phyloP scores from a whole-genome alignment of 1,284 basidiomycete genomes.

The Acaromyces ingoldii region DNA sequence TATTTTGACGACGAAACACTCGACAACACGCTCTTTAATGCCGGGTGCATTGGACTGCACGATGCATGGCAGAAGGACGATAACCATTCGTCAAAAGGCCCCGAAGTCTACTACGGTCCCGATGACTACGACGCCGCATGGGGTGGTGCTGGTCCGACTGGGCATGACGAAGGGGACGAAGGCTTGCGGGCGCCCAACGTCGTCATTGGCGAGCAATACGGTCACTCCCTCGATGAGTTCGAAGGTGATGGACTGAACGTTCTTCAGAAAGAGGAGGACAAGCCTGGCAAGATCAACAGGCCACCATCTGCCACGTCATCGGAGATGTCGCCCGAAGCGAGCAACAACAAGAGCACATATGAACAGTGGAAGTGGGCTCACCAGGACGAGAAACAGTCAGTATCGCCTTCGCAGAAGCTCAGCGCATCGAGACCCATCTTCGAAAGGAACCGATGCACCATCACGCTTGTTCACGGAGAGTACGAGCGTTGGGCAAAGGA shows the following conservation, averaged over 20 bases:
- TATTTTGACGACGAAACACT: constrained; percentile 25
- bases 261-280: constrained; percentile 16
- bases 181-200: constrained; percentile 12
- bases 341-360: background rate
- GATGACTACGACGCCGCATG: background rate
- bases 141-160: constrained; percentile 8
- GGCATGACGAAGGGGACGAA: constrained; percentile 11
- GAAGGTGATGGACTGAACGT: constrained; percentile 1
- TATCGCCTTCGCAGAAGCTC: constrained; percentile 22
- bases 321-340: constrained; percentile 14
- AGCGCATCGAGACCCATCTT: constrained; percentile 63
- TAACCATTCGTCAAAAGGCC: background rate
- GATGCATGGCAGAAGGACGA: constrained; percentile 26
- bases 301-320: constrained; percentile 25
- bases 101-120: constrained; percentile 1
- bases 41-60: constrained; percentile 36
- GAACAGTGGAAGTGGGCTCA: too few relatives aligned
- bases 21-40: constrained; percentile 44
- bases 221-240: background rate
- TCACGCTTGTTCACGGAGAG: constrained; percentile 68
- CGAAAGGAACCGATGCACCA: constrained; percentile 85
- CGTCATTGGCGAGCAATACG: constrained; percentile 1
- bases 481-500: constrained; percentile 42
- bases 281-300: constrained; percentile 19
- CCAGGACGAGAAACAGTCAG: too few relatives aligned